Conservation (phyloP, 352 stramenopile species). For the Peronospora belbahrii region DNA sequence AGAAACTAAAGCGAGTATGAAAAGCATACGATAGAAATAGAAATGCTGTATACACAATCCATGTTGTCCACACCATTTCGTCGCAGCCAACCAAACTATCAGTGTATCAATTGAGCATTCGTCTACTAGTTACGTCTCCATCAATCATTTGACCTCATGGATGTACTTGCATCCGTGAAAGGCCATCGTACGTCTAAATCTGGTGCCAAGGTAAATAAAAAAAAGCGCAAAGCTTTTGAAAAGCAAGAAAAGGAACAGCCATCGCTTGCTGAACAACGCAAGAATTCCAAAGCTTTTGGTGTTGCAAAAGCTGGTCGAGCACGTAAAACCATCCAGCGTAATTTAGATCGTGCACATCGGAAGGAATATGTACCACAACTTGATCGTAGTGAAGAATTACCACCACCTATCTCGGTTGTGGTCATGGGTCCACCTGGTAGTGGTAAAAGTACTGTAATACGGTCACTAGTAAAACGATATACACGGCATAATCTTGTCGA, state of each 20-base stretch:
- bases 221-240: slow-evolving; percentile 89
- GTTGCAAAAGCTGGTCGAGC: slow-evolving; percentile 94
- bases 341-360: slow-evolving; percentile 94
- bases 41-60: too few species aligned
- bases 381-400: slow-evolving; percentile 76
- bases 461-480: slow-evolving; percentile 98
- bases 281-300: slow-evolving; percentile 95
- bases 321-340: slow-evolving; percentile 95
- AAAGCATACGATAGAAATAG: too few species aligned
- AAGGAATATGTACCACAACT: slow-evolving; percentile 95
- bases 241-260: slow-evolving; percentile 79
- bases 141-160: too few species aligned
- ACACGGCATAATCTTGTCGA: slow-evolving; percentile 96
- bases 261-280: slow-evolving; percentile 85
- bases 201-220: slow-evolving; percentile 91
- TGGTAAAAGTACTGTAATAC: slow-evolving; percentile 98
- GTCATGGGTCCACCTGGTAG: slow-evolving; percentile 96
- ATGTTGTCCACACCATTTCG: slow-evolving; percentile 5
- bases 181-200: slow-evolving; percentile 78
- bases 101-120: slow-evolving; percentile 15
- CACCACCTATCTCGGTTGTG: slow-evolving; percentile 92
- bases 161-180: slow-evolving; percentile 39
- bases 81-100: slow-evolving; percentile 16
- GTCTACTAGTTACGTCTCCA: too few species aligned
- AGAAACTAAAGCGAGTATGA: too few species aligned